These are phyloP conservation scores for Pichia californica DNA, from an alignment of 805 yeast species.

Conservation along the genomic window DNA sequence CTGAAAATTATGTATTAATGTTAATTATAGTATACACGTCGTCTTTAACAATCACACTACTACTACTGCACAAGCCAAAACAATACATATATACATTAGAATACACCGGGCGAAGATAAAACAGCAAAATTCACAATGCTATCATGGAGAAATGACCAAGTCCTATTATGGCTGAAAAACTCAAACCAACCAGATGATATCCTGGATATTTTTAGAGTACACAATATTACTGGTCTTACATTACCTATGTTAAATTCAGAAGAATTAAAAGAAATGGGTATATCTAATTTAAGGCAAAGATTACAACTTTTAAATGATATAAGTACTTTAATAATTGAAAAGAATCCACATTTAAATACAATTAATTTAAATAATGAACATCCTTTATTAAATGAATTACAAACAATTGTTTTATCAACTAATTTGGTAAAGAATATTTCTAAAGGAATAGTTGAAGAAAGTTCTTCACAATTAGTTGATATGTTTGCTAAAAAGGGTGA, in stretches of 20 bases:
- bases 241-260: slow-evolving; percentile 61
- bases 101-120: too few relatives aligned
- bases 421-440: slow-evolving; percentile 19
- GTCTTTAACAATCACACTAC: too few relatives aligned
- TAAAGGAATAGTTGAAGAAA: slow-evolving; percentile 19
- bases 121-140: too few relatives aligned
- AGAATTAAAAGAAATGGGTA: slow-evolving; percentile 71
- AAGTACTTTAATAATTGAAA: slow-evolving; percentile 41
- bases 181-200: slow-evolving; percentile 19
- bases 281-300: slow-evolving; percentile 46
- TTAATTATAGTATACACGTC: too few relatives aligned
- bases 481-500: slow-evolving; percentile 1
- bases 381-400: slow-evolving; percentile 23
- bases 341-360: slow-evolving; percentile 15
- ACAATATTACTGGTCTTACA: slow-evolving; percentile 68
- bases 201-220: slow-evolving; percentile 36
- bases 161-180: slow-evolving; percentile 26
- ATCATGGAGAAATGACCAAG: slow-evolving; percentile 28
- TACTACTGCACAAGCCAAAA: too few relatives aligned
- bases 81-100: too few relatives aligned
- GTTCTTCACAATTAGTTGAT: slow-evolving; percentile 8
- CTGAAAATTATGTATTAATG: too few relatives aligned
- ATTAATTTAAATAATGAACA: slow-evolving; percentile 16
- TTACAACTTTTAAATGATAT: slow-evolving; percentile 55
- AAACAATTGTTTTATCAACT: slow-evolving; percentile 21